A percentile compares a stretch with the other conserved stretches of the same genome.
Conservation (phyloP, 495 filamentous ascomycete genomes). For the Bathelium albidoporum region DNA sequence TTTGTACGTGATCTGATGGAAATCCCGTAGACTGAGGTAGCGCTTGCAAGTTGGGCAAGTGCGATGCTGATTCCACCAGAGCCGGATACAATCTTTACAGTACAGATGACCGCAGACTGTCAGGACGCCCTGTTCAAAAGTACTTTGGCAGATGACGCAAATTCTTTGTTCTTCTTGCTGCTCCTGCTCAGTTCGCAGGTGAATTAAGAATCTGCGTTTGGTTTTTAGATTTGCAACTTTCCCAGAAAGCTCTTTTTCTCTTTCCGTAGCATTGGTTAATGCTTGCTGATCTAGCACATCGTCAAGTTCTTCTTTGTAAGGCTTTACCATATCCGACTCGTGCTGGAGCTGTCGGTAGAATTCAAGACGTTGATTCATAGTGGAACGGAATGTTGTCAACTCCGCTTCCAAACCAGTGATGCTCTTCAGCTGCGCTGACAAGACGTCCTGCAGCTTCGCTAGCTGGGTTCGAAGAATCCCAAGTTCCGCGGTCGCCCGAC, state of each 20-base stretch:
- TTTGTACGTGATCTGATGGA: constrained; percentile 76
- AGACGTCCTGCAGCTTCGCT: constrained; percentile 47
- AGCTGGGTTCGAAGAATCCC: constrained; percentile 48
- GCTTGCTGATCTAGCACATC: constrained; percentile 34
- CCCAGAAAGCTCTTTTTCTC: constrained; percentile 40
- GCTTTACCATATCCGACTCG: constrained; percentile 74
- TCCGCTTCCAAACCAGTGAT: constrained; percentile 54
- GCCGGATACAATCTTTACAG: constrained; percentile 70
- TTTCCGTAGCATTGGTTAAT: constrained; percentile 20
- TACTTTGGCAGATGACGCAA: constrained; percentile 70
- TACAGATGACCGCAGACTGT: constrained; percentile 87
- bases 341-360: constrained; percentile 83
- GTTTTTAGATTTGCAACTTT: constrained; percentile 53
- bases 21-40: constrained; percentile 46
- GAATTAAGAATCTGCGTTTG: constrained; percentile 61
- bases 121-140: constrained; percentile 68
- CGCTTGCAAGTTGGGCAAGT: constrained; percentile 56
- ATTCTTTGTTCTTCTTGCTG: constrained; percentile 46
- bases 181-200: constrained; percentile 47
- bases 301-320: constrained; percentile 51
- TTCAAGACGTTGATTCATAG: constrained; percentile 72
- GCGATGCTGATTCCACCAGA: constrained; percentile 48
- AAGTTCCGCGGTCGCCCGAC: constrained; percentile 55
- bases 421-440: constrained; percentile 55
- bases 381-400: constrained; percentile 60